Conservation (phyloP, 1,284 basidiomycete species). For the Cutaneotrichosporon cyanovorans region DNA sequence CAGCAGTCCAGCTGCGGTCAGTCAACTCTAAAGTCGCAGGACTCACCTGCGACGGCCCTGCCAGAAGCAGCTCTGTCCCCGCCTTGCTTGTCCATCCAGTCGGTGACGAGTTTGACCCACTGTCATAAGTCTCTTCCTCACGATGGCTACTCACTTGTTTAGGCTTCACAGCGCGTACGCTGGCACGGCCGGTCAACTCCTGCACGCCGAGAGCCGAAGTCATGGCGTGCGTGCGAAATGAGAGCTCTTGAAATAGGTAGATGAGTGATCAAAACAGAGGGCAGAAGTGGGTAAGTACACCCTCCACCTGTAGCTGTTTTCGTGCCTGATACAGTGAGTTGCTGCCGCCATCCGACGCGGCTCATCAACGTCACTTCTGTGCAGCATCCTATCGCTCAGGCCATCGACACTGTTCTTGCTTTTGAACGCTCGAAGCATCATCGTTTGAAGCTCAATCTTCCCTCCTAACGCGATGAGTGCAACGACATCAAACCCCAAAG, state of each 20-base stretch:
- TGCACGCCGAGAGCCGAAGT: slow-evolving; percentile 2
- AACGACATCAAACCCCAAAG: slow-evolving; percentile 52
- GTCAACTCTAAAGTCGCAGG: neutral
- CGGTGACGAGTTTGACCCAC: slow-evolving; percentile 11
- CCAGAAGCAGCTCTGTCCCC: slow-evolving; percentile 5
- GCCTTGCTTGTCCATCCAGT: slow-evolving; percentile 1
- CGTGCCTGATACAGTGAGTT: too few species aligned
- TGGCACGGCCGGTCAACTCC: slow-evolving; percentile 12
- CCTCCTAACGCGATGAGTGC: slow-evolving; percentile 27
- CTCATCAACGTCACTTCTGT: too few species aligned
- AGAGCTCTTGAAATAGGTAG: neutral
- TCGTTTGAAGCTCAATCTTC: too few species aligned
- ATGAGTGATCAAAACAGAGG: neutral
- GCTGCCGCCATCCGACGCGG: too few species aligned
- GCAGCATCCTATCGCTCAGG: too few species aligned
- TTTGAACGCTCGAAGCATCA: too few species aligned
- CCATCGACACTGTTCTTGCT: too few species aligned
- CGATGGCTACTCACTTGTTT: slow-evolving; percentile 7
- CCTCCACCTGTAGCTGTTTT: neutral
- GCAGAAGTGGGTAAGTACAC: neutral
- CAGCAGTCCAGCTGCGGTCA: slow-evolving; percentile 25
- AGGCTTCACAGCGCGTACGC: slow-evolving; percentile 11
- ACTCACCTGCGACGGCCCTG: slow-evolving; percentile 12
- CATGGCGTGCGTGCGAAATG: neutral
- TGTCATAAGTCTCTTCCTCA: neutral